Base-by-base conservation (phyloP, 257 asterid genomes). In the Penstemon eatonii region DNA sequence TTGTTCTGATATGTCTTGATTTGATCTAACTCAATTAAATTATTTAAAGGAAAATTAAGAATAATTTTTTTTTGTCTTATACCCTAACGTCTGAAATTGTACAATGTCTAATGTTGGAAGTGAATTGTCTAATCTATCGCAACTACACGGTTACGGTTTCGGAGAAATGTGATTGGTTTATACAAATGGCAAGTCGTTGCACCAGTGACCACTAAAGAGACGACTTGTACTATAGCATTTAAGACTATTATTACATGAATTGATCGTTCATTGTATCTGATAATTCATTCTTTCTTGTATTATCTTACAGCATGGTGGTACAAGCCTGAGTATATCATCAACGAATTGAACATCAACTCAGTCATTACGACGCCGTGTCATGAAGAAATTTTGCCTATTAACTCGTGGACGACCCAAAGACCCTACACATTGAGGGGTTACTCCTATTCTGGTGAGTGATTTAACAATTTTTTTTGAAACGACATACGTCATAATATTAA, bases 361-460 rank as follows among this genome's bases (percentile, higher is more conserved):
- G 96, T 85, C 13, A 93, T 90, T 39, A 93, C 99, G 6, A 88
- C 97, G 7, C 99, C 99, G 3, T 82, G 92, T 68, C 97, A 93
- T 68, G 96, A 90, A 56, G 99, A 90, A 69, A 85, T 93, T 8
- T 52, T 93, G 80, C 97, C 96, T 1, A 88, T 92, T 36, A 92
- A 85, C 71, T 61, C 96, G 74, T 88, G 87, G 91, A 87, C 97
- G 7, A 87, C 97, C 58, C 99, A 90, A 75, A 66, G 87, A 65
- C 95, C 97, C 7, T 93, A 88, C 91, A 87, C 96, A 33, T 69
- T 93, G 68, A 83, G 79, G 60, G 99, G 99, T 3, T 93, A 93
- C 75, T 74, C 99, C 6, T 93, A 93, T 73, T 93, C 99, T 3
- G 99, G 99, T 88, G 10, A 77, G 82, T 72, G 18, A 62, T 15